Percentiles rank a stretch among this genome's conserved stretches.
Evolutionary conservation across 2,329 filamentous ascomycete species (phyloP).

Genomic region (Chlorencoelia australis): DNA sequence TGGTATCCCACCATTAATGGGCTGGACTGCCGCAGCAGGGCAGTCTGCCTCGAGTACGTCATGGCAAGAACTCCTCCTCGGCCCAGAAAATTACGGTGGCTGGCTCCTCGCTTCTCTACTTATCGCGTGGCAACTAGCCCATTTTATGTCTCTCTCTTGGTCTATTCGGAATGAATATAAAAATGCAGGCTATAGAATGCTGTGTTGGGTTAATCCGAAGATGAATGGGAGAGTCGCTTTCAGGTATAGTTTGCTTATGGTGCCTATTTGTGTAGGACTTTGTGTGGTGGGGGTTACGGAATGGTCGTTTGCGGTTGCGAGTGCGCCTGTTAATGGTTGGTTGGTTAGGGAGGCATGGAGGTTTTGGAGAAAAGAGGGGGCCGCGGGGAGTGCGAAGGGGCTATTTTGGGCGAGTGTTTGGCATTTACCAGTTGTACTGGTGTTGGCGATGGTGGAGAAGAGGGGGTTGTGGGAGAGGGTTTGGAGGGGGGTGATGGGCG

Average conservation of each 20-base stretch:
- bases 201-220: constrained; percentile 78
- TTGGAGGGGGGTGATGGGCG: constrained; percentile 58
- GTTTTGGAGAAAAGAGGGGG: constrained; percentile 73
- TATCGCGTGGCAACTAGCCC: constrained; percentile 95
- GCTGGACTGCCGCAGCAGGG: constrained; percentile 90
- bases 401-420: constrained; percentile 98
- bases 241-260: constrained; percentile 74
- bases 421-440: constrained; percentile 85
- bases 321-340: constrained; percentile 77
- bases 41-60: constrained; percentile 76
- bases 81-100: constrained; percentile 60
- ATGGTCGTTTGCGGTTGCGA: constrained; percentile 73
- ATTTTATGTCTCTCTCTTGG: constrained; percentile 93
- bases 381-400: constrained; percentile 68
- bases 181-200: constrained; percentile 56
- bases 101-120: constrained; percentile 81
- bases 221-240: constrained; percentile 81
- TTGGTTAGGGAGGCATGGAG: constrained; percentile 66
- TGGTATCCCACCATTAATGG: constrained; percentile 92
- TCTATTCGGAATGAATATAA: constrained; percentile 84
- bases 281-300: constrained; percentile 76
- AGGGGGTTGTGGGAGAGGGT: constrained; percentile 81
- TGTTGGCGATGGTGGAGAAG: constrained; percentile 85
- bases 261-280: constrained; percentile 74
- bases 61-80: constrained; percentile 70